A percentile compares a stretch with the other conserved stretches of the same genome.
Evolutionary conservation across 257 asterid species (phyloP).

Genomic region (Oldenlandia corymbosa): DNA sequence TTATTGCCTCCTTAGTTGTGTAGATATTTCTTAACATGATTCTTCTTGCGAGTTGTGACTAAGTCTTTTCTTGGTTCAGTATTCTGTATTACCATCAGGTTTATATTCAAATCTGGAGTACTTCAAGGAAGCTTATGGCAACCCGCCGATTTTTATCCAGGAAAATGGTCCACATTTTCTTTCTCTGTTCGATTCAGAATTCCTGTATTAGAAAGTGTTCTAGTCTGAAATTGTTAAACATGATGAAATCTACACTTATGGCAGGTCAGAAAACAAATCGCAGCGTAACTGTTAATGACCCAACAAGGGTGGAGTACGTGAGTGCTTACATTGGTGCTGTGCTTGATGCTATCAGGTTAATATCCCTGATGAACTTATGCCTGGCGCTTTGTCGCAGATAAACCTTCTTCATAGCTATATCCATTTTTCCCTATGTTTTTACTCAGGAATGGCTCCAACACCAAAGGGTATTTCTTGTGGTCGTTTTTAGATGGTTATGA

Average conservation of each 20-base stretch:
- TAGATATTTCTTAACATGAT: too few relatives aligned
- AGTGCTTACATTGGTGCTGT: slow-evolving; percentile 36
- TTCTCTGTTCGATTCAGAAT: background rate
- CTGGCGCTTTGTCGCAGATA: background rate
- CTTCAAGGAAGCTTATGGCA: slow-evolving; percentile 34
- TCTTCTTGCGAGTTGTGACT: too few relatives aligned
- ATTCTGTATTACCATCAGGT: slow-evolving; percentile 36
- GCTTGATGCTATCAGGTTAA: slow-evolving; percentile 50
- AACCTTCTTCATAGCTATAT: background rate
- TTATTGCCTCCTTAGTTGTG: too few relatives aligned
- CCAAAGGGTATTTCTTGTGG: background rate
- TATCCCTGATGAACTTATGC: background rate
- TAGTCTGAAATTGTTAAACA: background rate
- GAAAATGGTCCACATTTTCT: slow-evolving; percentile 38
- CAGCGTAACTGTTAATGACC: slow-evolving; percentile 32
- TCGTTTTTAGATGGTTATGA: background rate
- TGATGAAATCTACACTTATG: background rate
- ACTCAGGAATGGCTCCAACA: background rate
- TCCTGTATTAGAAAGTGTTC: too few relatives aligned
- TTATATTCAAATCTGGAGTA: slow-evolving; percentile 33
- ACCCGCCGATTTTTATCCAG: slow-evolving; percentile 43
- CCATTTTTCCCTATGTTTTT: background rate
- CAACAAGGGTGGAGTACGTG: slow-evolving; percentile 37
- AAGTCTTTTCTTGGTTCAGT: slow-evolving; percentile 8
- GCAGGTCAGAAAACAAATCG: slow-evolving; percentile 37